Evolutionary conservation across 176 grass and related monocot species (phyloP), one percentile per base, ranked within the genome.

Genomic region (Carex myosuroides): DNA sequence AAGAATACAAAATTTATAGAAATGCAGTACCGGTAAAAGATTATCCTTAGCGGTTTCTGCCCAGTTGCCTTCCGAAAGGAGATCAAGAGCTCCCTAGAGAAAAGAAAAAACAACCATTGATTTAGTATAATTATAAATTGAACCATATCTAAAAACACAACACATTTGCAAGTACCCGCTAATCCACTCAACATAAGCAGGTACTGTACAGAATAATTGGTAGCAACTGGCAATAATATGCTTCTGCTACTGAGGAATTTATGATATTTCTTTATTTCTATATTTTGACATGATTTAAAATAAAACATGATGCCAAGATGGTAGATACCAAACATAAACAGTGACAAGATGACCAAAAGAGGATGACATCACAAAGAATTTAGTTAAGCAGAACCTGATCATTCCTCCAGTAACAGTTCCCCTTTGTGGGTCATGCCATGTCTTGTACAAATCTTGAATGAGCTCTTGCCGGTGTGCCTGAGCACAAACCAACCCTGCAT

Each of bases 1-100:
- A 4, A 39, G 37, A 46, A 44, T 32, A 61, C 29, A 54, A 48
- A 8, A 10, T 5, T 71, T 63, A 10, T 6, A 79, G n/a, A 83
- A 20, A 20, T 84, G 16, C 18, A 6, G 13, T 85, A 86, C 85
- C 86, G 81, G 22, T 71, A 90, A 73, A 94, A 94, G 39, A 99
- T 99, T 91, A 99, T 99, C 74, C 97, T 90, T 71, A 89, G 70
- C 4, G 97, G 97, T 56, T 99, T 99, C 75, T 99, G 97, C 33
- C 97, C 97, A 3, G 97, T 99, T 84, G 93, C 97, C 61, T 99
- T 99, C 66, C 97, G 83, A 67, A 99, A 99, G 57, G 97, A 99
- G 84, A 99, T 99, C 66, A 99, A 88, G 55, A 99, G 91, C 70
- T 99, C 93, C 87, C 97, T 99, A 71, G 30, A 80, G n/a, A 86